phyloP scores from a whole-genome alignment of 2,329 filamentous ascomycete species.

The Nemania diffusa region DNA sequence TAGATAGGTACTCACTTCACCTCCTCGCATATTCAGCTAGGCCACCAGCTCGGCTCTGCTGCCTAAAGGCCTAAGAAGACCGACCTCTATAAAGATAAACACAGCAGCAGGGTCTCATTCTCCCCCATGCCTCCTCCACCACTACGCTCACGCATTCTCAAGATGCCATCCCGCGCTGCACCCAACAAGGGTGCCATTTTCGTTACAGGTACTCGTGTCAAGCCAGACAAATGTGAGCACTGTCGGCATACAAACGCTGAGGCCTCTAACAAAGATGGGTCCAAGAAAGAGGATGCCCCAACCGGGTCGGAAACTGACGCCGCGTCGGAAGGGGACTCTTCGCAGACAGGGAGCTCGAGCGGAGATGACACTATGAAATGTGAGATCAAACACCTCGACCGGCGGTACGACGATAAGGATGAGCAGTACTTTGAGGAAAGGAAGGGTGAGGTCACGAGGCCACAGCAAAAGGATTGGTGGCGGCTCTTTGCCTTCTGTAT shows the following conservation, averaged over 20 bases:
- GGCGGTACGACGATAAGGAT: slow-evolving; percentile 43
- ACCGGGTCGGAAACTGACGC: slow-evolving; percentile 5
- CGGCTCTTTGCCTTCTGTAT: slow-evolving; percentile 48
- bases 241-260: neutral
- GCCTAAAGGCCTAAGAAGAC: neutral
- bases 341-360: slow-evolving; percentile 3
- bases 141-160: neutral
- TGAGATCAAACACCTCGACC: slow-evolving; percentile 46
- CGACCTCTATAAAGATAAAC: neutral
- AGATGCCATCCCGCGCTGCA: neutral
- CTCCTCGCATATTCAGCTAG: neutral
- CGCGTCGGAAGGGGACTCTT: neutral
- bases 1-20: neutral
- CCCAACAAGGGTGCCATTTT: neutral
- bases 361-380: slow-evolving; percentile 44
- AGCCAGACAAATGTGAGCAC: neutral
- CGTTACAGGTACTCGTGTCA: neutral
- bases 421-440: slow-evolving; percentile 46
- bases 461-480: slow-evolving; percentile 47
- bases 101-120: neutral
- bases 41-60: neutral
- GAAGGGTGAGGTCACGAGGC: slow-evolving; percentile 39
- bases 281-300: neutral
- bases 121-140: neutral
- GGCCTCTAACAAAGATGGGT: neutral